Base-by-base conservation (phyloP, 2,329 filamentous ascomycete species). In the Colletotrichum sansevieriae region DNA sequence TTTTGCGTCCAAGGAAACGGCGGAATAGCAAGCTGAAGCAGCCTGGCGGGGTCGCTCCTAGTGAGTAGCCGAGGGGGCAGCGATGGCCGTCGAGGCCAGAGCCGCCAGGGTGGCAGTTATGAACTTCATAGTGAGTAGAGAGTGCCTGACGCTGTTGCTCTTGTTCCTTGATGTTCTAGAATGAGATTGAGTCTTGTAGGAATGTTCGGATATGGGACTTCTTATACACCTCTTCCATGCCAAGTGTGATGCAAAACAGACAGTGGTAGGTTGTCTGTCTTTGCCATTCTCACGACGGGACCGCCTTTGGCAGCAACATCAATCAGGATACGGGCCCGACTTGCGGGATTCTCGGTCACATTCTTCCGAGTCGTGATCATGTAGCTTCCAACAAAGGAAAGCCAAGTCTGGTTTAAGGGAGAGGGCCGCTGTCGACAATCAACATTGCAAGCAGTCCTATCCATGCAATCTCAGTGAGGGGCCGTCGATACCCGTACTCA, bases 241-340 rank as follows among this genome's bases (percentile, higher is more conserved):
- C 46, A 20, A 13, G 25, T 5, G n/a, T 44, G 15, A 18, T n/a
- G 8, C n/a, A 22, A 5, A 12, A 12, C 25, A 6, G 33, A 22
- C 3, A 39, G 13, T 33, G 20, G 10, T 55, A 13, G 20, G 2
- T n/a, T 33, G 15, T 13, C n/a, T 13, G 11, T 15, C 9, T 35
- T 43, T 43, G 10, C 20, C 12, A 57, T 33, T 12, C 13, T 11
- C 12, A 25, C 39, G 35, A 25, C 15, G 13, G 13, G n/a, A 25
- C 22, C 13, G n/a, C 54, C 37, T 57, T 18, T 18, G 18, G 15
- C 13, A 35, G 37, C 37, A 41, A 62, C 11, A 33, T 47, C 74
- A 77, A 79, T 79, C 73, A 78, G 78, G 78, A 77, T 78, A 60
- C 66, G 78, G 78, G 77, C 70, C 77, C 78, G 77, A 69, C 63